Base-by-base conservation (phyloP, 139 green algal genomes). In the Diplosphaera chodatii region DNA sequence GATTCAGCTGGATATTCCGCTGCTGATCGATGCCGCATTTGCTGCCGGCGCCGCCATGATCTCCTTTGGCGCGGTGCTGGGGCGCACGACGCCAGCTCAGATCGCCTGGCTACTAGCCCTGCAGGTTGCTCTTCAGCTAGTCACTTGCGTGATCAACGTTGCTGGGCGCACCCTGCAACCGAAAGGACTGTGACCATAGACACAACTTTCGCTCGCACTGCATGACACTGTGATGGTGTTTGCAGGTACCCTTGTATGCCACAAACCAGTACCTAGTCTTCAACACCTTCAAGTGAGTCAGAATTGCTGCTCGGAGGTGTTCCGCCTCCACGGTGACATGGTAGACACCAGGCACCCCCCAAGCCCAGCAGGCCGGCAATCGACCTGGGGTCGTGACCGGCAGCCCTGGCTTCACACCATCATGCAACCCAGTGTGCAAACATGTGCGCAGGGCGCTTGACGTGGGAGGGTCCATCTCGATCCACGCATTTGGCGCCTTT, bases 61-160 rank as follows among this genome's bases (percentile, higher is more conserved):
- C 70, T 77, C 75, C 15, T 90, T 89, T 71, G 86, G 86, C 0
- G 84, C 84, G 16, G 75, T 89, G n/a, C 74, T 91, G 1, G 86
- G 86, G 25, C 88, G 88, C 68, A 64, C 78, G 25, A 82, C 74
- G 4, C 86, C 86, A 1, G 79, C 82, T 1, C 84, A 91, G 70
- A 64, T 88, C 3, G 63, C 77, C 4, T 85, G 66, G 67, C 72
- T 91, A n/a, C 64, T 88, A 30, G 16, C 83, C 1, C 48, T 77
- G 18, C 62, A 85, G 79, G 66, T 10, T 72, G 28, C 25, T 29
- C 22, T 66, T 71, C 16, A 3, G 23, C 40, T n/a, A 4, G 37
- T 70, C 21, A 62, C 37, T n/a, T n/a, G n/a, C n/a, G 37, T 48
- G 8, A 13, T 13, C 37, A 8, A 48, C 48, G 3, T 59, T 18